Evolutionary conservation across 2,329 filamentous ascomycete genomes (phyloP), one percentile per base, ranked within the genome.

Genomic region (Trichocomaceae sp.): DNA sequence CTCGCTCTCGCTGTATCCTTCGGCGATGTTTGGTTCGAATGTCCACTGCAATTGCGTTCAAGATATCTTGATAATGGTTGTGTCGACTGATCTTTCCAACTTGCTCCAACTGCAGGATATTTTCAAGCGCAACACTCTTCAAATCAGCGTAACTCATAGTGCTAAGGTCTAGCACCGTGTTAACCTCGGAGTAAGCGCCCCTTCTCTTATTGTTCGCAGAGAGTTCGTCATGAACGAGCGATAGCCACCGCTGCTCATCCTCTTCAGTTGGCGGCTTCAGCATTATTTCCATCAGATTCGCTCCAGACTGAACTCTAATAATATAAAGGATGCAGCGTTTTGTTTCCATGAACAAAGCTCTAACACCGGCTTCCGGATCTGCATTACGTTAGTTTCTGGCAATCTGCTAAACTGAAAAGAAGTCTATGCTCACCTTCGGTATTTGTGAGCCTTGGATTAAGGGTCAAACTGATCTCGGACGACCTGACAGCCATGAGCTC

Each of bases 251-350:
- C 61, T 87, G 82, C 67, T 96, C 91, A 63, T 99, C 93, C 66
- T 96, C 91, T 29, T 83, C 79, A 0, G 81, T 84, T 60, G 96
- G 90, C 15, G 90, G 90, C 66, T 93, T 95, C 60, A 96, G 86
- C 62, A 99, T 83, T 59, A 99, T 96, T 59, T 97, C 91, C 71
- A 97, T 84, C n/a, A 99, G 81, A 64, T 92, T 96, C 50, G 85
- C 77, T 8, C 93, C 93, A 2, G 88, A 90, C 72, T 99, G 95
- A 35, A 99, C 87, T 57, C 93, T 87, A 67, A 99, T 97, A 69
- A 99, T 97, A 73, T 97, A 99, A 59, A 99, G 77, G 41, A 97
- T 87, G 67, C 93, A 96, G 64, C 93, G 85, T 75, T 99, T 99
- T 2, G 93, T 97, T 74, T 97, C 93, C 84, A 96, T 97, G 70